These are phyloP conservation scores for Brassica rapa DNA, from an alignment of 345 rosid genomes.

Conservation along the genomic window DNA sequence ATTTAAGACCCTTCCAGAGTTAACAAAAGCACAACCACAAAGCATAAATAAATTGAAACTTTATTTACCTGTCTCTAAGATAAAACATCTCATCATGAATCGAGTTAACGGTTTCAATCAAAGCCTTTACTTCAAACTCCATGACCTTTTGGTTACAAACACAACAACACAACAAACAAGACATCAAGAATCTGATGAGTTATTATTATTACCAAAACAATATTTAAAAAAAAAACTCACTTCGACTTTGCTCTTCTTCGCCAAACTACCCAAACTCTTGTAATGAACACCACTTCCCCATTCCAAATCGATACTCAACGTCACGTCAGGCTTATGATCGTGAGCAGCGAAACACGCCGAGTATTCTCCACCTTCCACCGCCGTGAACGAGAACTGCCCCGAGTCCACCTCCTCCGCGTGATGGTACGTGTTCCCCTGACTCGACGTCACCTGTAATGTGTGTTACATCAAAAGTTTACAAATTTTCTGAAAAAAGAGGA, in stretches of 20 bases:
- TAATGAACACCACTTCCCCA: slow-evolving; percentile 86
- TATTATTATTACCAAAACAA: background rate
- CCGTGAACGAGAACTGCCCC: slow-evolving; percentile 88
- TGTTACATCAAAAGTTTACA: background rate
- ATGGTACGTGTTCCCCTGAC: slow-evolving; percentile 71
- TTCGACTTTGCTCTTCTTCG: slow-evolving; percentile 85
- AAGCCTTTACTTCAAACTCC: slow-evolving; percentile 77
- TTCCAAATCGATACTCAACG: slow-evolving; percentile 72
- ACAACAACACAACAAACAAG: slow-evolving; percentile 22
- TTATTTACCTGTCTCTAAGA: slow-evolving; percentile 79
- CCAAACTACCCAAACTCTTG: slow-evolving; percentile 77
- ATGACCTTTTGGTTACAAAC: slow-evolving; percentile 49
- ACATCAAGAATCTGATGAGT: slow-evolving; percentile 4
- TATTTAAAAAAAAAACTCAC: slow-evolving; percentile 46
- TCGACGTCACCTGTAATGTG: slow-evolving; percentile 67
- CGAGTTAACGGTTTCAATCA: slow-evolving; percentile 62
- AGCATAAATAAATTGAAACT: too few relatives aligned
- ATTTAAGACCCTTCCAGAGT: too few relatives aligned
- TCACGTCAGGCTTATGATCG: slow-evolving; percentile 57
- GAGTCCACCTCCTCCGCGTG: slow-evolving; percentile 61
- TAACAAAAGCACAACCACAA: too few relatives aligned
- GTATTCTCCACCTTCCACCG: slow-evolving; percentile 82
- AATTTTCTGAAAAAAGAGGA: background rate
- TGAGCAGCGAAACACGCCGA: slow-evolving; percentile 73
- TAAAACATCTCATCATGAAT: slow-evolving; percentile 88